Evolutionary conservation across 1,139 yeast genomes (phyloP).

Genomic region (Diutina siamensis): DNA sequence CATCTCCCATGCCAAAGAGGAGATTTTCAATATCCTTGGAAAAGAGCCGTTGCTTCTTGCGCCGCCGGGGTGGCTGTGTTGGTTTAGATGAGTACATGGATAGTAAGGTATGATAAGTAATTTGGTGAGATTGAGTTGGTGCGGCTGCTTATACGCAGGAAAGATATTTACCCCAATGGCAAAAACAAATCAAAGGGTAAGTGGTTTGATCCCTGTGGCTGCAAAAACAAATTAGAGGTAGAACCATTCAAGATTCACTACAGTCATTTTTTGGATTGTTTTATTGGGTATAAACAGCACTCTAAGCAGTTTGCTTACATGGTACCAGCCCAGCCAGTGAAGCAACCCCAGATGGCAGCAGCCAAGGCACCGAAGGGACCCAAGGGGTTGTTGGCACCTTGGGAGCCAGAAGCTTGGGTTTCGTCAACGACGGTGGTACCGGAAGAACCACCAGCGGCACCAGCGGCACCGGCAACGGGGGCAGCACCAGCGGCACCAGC

Average conservation of each 20-base stretch:
- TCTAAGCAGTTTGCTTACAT: neutral
- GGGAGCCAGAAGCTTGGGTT: neutral
- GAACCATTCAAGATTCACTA: no score
- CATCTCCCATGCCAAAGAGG: conserved; percentile 81
- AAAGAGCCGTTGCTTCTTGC: conserved; percentile 34
- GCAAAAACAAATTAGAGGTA: no score
- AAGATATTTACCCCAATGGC: no score
- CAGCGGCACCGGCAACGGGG: neutral
- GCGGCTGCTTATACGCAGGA: no score
- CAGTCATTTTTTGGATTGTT: no score
- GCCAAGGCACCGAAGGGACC: conserved; percentile 4
- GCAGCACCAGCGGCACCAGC: neutral
- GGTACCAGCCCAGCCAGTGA: neutral
- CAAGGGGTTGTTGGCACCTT: conserved; percentile 1
- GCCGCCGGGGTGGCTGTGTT: conserved; percentile 7
- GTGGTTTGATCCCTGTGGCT: no score
- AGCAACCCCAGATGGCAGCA: conserved; percentile 4
- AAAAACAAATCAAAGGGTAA: no score
- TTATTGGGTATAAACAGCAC: neutral
- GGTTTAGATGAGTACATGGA: neutral
- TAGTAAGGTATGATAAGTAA: no score
- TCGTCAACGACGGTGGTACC: conserved; percentile 1
- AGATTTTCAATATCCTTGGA: conserved; percentile 61
- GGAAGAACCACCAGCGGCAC: neutral
- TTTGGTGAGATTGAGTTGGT: no score